Base-by-base conservation (phyloP, 2,329 filamentous ascomycete genomes). In the Harringtonia lauricola region DNA sequence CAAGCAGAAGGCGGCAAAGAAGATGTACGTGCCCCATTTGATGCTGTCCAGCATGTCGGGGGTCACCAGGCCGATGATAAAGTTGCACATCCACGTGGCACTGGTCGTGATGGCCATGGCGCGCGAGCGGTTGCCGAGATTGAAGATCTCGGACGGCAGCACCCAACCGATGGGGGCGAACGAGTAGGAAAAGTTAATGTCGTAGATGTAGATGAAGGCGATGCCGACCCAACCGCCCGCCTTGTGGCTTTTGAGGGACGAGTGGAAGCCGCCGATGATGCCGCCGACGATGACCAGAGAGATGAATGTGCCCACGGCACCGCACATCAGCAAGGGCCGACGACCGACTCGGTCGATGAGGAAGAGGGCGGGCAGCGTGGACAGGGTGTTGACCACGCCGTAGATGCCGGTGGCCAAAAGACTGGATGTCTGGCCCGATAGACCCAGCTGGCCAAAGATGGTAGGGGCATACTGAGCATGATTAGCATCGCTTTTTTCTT, bases 11-110 rank as follows among this genome's bases (percentile, higher is more conserved):
- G 26, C 24, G 7, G 30, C 44, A 36, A 43, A 46, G 18, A 46
- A 43, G 22, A 43, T 26, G 22, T 43, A 43, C 4, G 42, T 43
- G 38, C 42, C 42, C 29, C 30, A 43, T 8, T 19, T 28, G 19
- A 43, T 31, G 4, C 9, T 24, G 19, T 28, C 8, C 6, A 43
- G 36, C 42, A 43, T 43, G 15, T 24, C 8, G 2, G 36, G 36
- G 15, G 30, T 29, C 15, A 34, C 17, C 7, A 39, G 19, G 30
- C 28, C 42, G 15, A 39, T 43, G 42, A 39, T 31, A 26, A 39
- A 39, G 36, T 43, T 39, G 42, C 17, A 18, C 29, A 43, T n/a
- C 29, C 36, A 43, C 14, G 7, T 26, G 13, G n/a, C 17, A 15
- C 26, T 21, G 14, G 28, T 34, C 5, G 34, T 26, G 26, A 37